Evolutionary conservation across 129 eudicot species (phyloP), one percentile per base, ranked within the genome.

Genomic region (Artemisia tridentata): DNA sequence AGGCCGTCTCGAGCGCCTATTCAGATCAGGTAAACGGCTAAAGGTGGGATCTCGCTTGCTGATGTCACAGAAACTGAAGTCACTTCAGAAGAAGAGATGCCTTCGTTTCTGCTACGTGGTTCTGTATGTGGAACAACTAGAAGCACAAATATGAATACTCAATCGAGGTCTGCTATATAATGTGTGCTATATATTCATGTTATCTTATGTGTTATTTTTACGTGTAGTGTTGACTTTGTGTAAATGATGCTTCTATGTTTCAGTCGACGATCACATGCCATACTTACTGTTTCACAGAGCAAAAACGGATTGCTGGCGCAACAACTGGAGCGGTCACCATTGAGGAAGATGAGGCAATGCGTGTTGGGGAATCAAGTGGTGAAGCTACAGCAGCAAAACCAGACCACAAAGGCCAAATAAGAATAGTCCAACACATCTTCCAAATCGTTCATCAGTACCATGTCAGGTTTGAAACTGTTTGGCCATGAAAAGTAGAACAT

Each of bases 61-160:
- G 97, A 97, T 25, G 99, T 93, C 3, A 93, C 96, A 1, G 99
- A 93, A 72, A 88, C 96, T 16, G 99, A 93, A 63, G 99, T 90
- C 41, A 83, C 81, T 63, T 83, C 96, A 49, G 89, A 87, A 49
- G 97, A 90, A 2, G 99, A 93, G 72, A 93, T 93, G 97, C 89
- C 93, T 75, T 85, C 91, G 11, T 85, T 47, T 77, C 75, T 93
- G 29, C 34, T 88, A 47, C 97, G 95, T 34, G 99, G 97, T 46
- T 90, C 97, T 3, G 74, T 85, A 11, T 65, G 90, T 34, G 88
- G 97, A 47, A 96, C 96, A 12, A 93, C 99, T 18, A 97, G 82
- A 19, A 93, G 97, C 86, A 93, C 97, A 69, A 93, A 93, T 48
- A 93, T 93, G 99, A 93, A 93, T 63, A 87, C 87, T 64, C 96